Evolutionary conservation across 2,329 filamentous ascomycete species (phyloP), one percentile per base, ranked within the genome.

Genomic region (Fusarium algeriense): DNA sequence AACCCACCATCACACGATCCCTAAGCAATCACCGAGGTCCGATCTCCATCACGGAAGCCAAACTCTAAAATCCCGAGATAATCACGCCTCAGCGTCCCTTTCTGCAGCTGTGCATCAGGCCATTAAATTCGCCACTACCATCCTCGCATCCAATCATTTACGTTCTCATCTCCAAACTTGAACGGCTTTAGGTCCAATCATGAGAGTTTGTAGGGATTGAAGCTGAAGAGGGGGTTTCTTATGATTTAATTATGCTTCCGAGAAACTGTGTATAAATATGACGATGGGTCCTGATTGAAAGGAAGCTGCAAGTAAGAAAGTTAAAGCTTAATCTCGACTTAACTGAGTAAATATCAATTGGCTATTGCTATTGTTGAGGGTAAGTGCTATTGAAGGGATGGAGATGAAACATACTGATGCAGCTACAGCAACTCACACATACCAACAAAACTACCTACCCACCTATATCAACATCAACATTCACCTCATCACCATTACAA

Each of bases 111-210:
- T 23, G 20, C 50, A 52, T 65, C 63, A 67, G 48, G 14, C 64
- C 63, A 67, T 28, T 32, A 23, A 23, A 30, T 48, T 71, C 41
- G 69, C 68, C 68, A 71, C 68, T 19, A 37, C 53, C 53, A 67
- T 45, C 54, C 40, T 12, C 19, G 12, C 68, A 19, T 37, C 53
- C 53, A 67, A 50, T 60, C 40, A 45, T 17, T 48, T 28, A 23
- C 35, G 13, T 26, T 12, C 23, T 11, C 19, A 17, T 28, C 32
- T 35, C 48, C 48, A 26, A 50, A 14, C 48, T 23, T 35, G 30
- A 19, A 28, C 44, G 44, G 23, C 23, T 23, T 23, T 23, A 30
- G 30, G 8, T 30, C 30, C 30, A 11, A 30, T 30, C 30, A 30
- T 30, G 30, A 11, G 10, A 11, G 30, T 30, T 30, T 44, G 61